Evolutionary conservation across 1,139 yeast species (phyloP), one percentile per base, ranked within the genome.

Genomic region (Suhomyces terraborum): DNA sequence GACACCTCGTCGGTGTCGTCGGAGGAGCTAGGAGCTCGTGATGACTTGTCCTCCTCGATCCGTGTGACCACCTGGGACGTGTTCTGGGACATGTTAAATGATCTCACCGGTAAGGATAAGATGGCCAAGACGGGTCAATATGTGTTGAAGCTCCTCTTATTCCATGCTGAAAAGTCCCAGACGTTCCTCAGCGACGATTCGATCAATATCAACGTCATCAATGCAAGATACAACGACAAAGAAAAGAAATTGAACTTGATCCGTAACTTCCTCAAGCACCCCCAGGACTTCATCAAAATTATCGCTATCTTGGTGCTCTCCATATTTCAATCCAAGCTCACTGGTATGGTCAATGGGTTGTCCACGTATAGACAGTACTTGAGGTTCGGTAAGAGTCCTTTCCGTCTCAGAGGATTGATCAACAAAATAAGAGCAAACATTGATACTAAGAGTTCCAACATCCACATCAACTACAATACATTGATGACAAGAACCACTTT

Each of bases 341-440:
- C 58, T 8, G 80, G 77, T 3, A 59, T 80, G 45, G 75, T 79
- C 8, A 61, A 61, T 14, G 80, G 80, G 20, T 62, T 84, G 35
- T 73, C 82, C 6, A 66, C 76, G 25, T 85, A 81, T 58, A 72
- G 94, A 59, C 89, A 83, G 55, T 73, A 82, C 45, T 64, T 84
- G 47, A 69, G 94, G 52, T 83, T 84, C 49, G 93, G 93, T 32
- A 80, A 82, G 41, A 73, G 87, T 10, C 89, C 89, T 2, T 81
- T 83, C 58, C 67, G 84, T 47, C 37, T 78, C 5, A 54, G 68
- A 39, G 59, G 57, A 25, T 47, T 73, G 10, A 31, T 53, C 22
- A 45, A 42, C 16, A 66, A 62, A 46, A 31, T 70, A 7, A 18
- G 35, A 10, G 31, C 39, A 8, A 49, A 47, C 31, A 30, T 51